Evolutionary conservation across 208 protist genomes (phyloP).

Genomic region (Trypanosoma avium): DNA sequence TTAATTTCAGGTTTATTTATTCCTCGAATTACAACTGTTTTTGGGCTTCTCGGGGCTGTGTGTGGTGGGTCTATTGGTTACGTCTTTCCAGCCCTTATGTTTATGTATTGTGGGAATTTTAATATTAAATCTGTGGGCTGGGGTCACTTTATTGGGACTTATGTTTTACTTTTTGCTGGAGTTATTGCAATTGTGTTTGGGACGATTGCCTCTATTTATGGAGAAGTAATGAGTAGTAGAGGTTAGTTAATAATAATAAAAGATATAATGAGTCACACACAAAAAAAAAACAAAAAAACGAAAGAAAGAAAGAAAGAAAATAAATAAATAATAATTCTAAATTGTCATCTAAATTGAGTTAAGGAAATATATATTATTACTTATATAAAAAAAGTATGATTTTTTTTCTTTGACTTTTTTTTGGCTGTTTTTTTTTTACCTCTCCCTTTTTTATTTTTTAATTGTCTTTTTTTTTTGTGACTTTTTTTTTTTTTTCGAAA

Average conservation of each 20-base stretch:
- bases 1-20: constrained; percentile 74
- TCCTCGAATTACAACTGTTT: constrained; percentile 62
- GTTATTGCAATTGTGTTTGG: constrained; percentile 70
- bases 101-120: constrained; percentile 68
- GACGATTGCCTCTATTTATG: constrained; percentile 58
- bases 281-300: neutral
- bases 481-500: neutral
- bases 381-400: neutral
- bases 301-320: too few relatives aligned
- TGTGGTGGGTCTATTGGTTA: constrained; percentile 73
- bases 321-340: neutral
- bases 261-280: neutral
- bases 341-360: neutral
- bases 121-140: constrained; percentile 35
- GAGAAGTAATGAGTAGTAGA: constrained; percentile 21
- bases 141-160: constrained; percentile 57
- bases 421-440: neutral
- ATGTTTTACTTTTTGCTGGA: constrained; percentile 61
- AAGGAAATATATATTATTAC: neutral
- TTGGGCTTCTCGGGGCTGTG: constrained; percentile 69
- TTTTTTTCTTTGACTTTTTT: constrained; percentile 6
- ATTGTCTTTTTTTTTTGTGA: neutral
- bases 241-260: neutral
- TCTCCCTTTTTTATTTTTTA: neutral
- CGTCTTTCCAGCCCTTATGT: constrained; percentile 68